Percentiles rank a stretch among this genome's conserved stretches.
These are phyloP conservation scores for Tremellales sp. DNA, from an alignment of 1,284 basidiomycete genomes.

Conservation along the genomic window DNA sequence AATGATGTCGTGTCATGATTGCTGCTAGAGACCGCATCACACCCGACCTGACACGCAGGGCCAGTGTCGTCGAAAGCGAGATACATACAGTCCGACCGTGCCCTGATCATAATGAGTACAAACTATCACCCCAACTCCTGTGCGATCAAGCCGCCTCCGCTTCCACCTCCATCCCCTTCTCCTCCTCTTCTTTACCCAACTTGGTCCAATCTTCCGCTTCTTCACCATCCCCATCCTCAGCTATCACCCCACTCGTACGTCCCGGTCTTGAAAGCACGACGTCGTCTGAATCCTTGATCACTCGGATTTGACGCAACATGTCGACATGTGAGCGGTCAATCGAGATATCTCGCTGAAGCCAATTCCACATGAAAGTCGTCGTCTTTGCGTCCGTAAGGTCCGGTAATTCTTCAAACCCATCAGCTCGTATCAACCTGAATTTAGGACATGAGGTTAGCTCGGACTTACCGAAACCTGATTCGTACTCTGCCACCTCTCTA, in stretches of 20 bases:
- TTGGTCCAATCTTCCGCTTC: slow-evolving; percentile 31
- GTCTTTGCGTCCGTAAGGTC: slow-evolving; percentile 72
- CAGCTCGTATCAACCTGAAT: neutral
- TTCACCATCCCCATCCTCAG: slow-evolving; percentile 9
- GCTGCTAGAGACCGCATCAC: too few species aligned
- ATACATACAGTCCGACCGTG: too few species aligned
- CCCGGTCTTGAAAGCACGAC: slow-evolving; percentile 27
- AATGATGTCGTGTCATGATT: too few species aligned
- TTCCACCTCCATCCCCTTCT: slow-evolving; percentile 5
- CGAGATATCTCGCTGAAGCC: slow-evolving; percentile 64
- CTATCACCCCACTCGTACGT: slow-evolving; percentile 34
- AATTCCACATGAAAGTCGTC: slow-evolving; percentile 67
- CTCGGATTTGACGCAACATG: slow-evolving; percentile 48
- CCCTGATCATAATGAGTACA: too few species aligned
- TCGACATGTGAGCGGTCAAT: slow-evolving; percentile 61
- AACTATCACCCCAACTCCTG: too few species aligned
- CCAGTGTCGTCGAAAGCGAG: too few species aligned
- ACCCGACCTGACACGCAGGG: too few species aligned
- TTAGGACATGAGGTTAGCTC: neutral
- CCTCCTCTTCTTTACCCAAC: slow-evolving; percentile 1
- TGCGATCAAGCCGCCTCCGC: neutral
- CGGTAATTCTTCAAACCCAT: slow-evolving; percentile 66
- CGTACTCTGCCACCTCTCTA: slow-evolving; percentile 67
- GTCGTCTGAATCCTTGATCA: slow-evolving; percentile 19
- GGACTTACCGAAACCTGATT: slow-evolving; percentile 73